Base-by-base conservation (phyloP, 108 stramenopile genomes). In the Skeletonema marinoi region DNA sequence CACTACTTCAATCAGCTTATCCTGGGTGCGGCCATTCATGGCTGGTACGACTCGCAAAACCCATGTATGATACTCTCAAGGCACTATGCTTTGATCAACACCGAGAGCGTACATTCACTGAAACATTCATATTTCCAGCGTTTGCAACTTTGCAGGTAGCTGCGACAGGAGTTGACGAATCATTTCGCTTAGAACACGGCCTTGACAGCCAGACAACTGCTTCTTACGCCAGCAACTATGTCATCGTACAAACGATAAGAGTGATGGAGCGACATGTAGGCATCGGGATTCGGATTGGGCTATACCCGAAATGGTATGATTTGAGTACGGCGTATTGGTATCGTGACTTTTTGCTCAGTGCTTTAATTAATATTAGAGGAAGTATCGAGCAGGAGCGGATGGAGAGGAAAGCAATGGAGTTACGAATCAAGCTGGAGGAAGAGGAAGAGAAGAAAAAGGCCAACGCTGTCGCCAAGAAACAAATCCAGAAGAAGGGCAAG, bases 51-150 rank as follows among this genome's bases (percentile, higher is more conserved):
- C 65, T 92, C 38, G 87, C 86, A 0, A 95, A 92, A 66, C 93
- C 93, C 6, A 74, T 92, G 32, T 95, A 95, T 58, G 93, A 95
- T 66, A 81, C 87, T 17, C 78, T 95, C 51, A 95, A 95, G 74
- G 67, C 91, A 0, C 69, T 82, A 17, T 71, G 86, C 16, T 73
- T 90, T 31, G 91, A 91, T 84, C 78, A 90, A 11, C 89, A 91
- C 68, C 77, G 93, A 67, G 91, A 95, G 70, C 73, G 90, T 17
- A 80, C 85, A 14, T 95, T 78, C 66, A 89, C 90, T 39, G 93
- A 92, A 30, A 74, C 72, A 10, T 80, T 92, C 58, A 87, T 91
- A 83, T 66, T 95, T 5, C 77, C 71, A 21, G 89, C 91, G 25
- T 95, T 92, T 89, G 66, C 77, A 41, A 10, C 70, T 14, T 78